Base-by-base conservation (phyloP, 2,329 filamentous ascomycete genomes). In the Botrytis medusae region DNA sequence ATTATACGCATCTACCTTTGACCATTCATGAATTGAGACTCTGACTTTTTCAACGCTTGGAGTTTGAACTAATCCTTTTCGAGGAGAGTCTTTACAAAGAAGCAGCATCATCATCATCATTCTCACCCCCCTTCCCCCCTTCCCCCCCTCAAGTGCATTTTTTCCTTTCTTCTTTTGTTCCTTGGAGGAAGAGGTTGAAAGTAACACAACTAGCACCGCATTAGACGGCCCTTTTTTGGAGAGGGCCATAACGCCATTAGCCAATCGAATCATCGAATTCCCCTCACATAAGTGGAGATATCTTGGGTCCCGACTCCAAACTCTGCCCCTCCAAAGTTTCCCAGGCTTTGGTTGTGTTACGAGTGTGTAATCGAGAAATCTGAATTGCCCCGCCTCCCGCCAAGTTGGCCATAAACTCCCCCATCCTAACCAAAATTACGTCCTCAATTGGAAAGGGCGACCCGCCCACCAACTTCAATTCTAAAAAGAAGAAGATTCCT, bases 391-490 rank as follows among this genome's bases (percentile, higher is more conserved):
- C 59, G 60, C 70, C 63, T 44, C 63, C 62, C 63, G 71, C 71
- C 71, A 72, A 72, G 71, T 69, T 72, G 71, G 71, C 71, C 57
- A 59, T 61, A 48, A 61, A 46, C 51, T 60, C 62, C 42, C 71
- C 71, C 63, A 69, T 72, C 63, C 44, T 69, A 72, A 69, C 42
- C 71, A 72, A 72, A 72, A 72, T 72, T 72, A 72, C 71, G 71
- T 72, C 71, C 71, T 72, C 71, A 72, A 72, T 72, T 68, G 44
- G 71, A 63, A 72, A 72, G 71, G 71, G 71, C 71, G 71, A 60
- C 63, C 71, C 71, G 71, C 71, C 71, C 63, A 25, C 57, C 29
- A 57, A 57, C 42, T 69, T 48, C 71, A 69, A 51, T 69, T 46
- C 51, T 61, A 44, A 32, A 46, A 25, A 32, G 40, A 60, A 69